Evolutionary conservation across 2,329 filamentous ascomycete genomes (phyloP), one percentile per base, ranked within the genome.

Genomic region (Fusarium bactridioides): DNA sequence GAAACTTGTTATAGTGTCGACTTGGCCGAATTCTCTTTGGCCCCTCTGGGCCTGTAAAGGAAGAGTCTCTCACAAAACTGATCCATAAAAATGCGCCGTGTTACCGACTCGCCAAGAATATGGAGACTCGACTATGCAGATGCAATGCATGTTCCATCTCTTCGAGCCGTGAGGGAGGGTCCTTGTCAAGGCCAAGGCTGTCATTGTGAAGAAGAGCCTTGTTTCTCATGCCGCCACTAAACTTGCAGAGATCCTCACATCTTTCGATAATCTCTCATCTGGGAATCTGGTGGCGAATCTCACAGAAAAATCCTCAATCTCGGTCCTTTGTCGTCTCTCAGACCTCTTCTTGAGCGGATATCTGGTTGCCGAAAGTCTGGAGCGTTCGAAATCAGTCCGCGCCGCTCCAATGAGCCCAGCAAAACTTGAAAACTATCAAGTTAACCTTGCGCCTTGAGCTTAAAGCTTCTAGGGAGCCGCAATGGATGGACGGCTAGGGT

Each of bases 361-460:
- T 55, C 38, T 64, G 53, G 50, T 18, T 29, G 21, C 55, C 65
- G 58, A 66, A 57, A 63, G 68, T 75, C 74, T 77, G 56, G 75
- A 76, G 66, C 67, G 69, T 60, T 77, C 74, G 27, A 74, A 66
- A 73, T 60, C 37, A 55, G 41, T 29, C 62, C 56, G 48, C 57
- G 60, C 62, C 64, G 63, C 64, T 64, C 38, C 62, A 68, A 68
- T 47, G 51, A 53, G 62, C 55, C 55, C 48, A 37, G 37, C 38
- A 67, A 56, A 73, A 58, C 71, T 59, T 61, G 56, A 50, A 68
- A 60, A 51, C 54, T 58, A 25, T 56, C 58, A 54, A 74, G 64
- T 64, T 71, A 72, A 61, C 38, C 25, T 61, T 45, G 50, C 56
- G 51, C n/a, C 48, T 61, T 66, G 47, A 72, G 45, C 48, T 61